phyloP scores from a whole-genome alignment of 2,329 filamentous ascomycete species.

The Colletotrichum sidae region DNA sequence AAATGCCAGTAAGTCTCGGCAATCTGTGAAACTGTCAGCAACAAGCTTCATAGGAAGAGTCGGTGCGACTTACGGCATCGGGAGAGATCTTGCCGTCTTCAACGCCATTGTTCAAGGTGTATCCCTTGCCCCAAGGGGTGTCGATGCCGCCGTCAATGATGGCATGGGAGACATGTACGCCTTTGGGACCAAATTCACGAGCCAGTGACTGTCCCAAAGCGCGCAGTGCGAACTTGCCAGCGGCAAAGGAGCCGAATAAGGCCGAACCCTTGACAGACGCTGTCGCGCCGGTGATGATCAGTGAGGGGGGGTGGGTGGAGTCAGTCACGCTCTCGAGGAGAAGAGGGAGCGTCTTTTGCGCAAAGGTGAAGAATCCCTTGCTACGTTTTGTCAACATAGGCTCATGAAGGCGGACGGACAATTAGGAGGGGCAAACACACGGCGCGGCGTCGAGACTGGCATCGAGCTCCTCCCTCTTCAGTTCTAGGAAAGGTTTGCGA shows the following conservation, averaged over 20 bases:
- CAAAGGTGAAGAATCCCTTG: conserved; percentile 80
- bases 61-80: conserved; percentile 73
- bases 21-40: conserved; percentile 66
- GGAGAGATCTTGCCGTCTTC: conserved; percentile 76
- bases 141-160: conserved; percentile 90
- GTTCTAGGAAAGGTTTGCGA: conserved; percentile 69
- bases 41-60: conserved; percentile 14
- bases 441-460: conserved; percentile 58
- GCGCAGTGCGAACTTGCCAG: conserved; percentile 83
- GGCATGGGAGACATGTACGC: conserved; percentile 85
- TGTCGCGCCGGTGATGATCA: conserved; percentile 90
- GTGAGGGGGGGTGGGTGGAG: conserved; percentile 75
- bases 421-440: conserved; percentile 51
- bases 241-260: conserved; percentile 76
- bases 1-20: conserved; percentile 88
- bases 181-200: conserved; percentile 85
- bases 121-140: conserved; percentile 75
- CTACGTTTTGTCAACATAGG: conserved; percentile 46
- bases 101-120: conserved; percentile 55
- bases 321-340: conserved; percentile 71
- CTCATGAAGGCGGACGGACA: not conserved
- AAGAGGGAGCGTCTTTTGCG: conserved; percentile 76
- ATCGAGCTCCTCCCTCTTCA: conserved; percentile 62
- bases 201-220: conserved; percentile 81
- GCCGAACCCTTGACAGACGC: conserved; percentile 81